Percentiles rank a stretch among this genome's conserved stretches.
Conservation (phyloP, 2,329 filamentous ascomycete species). For the Metarhizium album region DNA sequence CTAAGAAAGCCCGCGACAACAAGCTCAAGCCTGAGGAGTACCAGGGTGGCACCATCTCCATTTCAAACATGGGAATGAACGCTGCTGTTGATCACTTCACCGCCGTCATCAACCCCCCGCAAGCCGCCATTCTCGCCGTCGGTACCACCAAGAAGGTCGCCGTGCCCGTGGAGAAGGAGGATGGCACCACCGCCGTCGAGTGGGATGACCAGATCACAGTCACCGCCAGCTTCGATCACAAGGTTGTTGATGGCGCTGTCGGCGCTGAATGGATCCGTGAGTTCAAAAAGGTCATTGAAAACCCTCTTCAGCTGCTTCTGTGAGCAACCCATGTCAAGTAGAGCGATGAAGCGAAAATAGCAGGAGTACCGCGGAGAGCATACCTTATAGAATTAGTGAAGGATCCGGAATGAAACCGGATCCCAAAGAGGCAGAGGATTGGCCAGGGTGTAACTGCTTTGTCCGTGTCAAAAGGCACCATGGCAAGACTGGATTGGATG, state of each 20-base stretch:
- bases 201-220: conserved; percentile 98
- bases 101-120: conserved; percentile 96
- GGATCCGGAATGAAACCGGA: conserved; percentile 5
- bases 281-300: conserved; percentile 96
- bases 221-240: conserved; percentile 96
- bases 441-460: conserved; percentile 1
- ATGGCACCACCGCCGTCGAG: conserved; percentile 62
- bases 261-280: conserved; percentile 95
- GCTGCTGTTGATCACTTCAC: conserved; percentile 91
- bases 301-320: conserved; percentile 87
- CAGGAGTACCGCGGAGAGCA: conserved; percentile 8
- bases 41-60: conserved; percentile 97
- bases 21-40: conserved; percentile 99
- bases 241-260: conserved; percentile 92
- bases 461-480: conserved; percentile 9
- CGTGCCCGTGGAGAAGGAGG: conserved; percentile 73
- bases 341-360: neutral
- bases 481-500: conserved; percentile 19
- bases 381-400: conserved; percentile 10
- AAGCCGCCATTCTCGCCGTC: conserved; percentile 89
- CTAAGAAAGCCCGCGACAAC: conserved; percentile 88
- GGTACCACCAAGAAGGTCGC: conserved; percentile 95
- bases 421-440: neutral
- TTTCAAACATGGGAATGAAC: conserved; percentile 99
- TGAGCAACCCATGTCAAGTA: conserved; percentile 33